A percentile compares a stretch with the other conserved stretches of the same genome.
These are phyloP conservation scores for Neurospora tetrasperma DNA, from an alignment of 495 filamentous ascomycete species.

Conservation along the genomic window DNA sequence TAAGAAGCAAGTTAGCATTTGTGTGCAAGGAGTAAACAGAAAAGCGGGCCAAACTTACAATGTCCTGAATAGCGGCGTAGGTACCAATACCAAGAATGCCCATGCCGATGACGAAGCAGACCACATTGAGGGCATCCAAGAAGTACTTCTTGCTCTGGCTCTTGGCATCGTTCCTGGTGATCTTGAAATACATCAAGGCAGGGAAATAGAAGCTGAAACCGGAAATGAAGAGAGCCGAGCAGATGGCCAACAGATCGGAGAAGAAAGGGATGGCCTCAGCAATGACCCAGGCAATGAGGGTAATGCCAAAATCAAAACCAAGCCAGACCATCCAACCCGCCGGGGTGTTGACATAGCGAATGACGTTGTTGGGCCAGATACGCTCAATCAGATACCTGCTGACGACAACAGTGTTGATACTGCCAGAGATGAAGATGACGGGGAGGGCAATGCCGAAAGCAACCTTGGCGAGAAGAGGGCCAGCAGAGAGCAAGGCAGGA, in stretches of 20 bases:
- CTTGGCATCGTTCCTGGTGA: conserved; percentile 46
- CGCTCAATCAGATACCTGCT: conserved; percentile 57
- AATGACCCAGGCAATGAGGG: conserved; percentile 60
- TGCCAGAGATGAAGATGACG: conserved; percentile 62
- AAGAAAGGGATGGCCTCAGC: conserved; percentile 66
- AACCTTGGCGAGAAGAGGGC: conserved; percentile 51
- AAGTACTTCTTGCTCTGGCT: conserved; percentile 35
- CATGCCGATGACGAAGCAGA: conserved; percentile 46
- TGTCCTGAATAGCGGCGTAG: conserved; percentile 45
- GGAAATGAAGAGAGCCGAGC: conserved; percentile 51
- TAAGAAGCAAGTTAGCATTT: conserved; percentile 15
- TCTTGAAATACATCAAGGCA: conserved; percentile 53
- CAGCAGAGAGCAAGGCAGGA: conserved; percentile 59
- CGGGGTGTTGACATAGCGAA: conserved; percentile 49
- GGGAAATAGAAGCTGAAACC: conserved; percentile 59
- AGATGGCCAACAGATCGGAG: conserved; percentile 50
- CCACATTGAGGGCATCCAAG: conserved; percentile 35
- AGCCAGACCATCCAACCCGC: conserved; percentile 51
- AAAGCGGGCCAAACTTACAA: conserved; percentile 32
- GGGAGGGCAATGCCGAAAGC: conserved; percentile 75
- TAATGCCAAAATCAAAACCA: conserved; percentile 45
- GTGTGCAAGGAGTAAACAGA: not conserved
- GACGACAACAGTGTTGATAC: conserved; percentile 50
- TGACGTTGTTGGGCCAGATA: conserved; percentile 44
- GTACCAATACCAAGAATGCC: conserved; percentile 48